These are phyloP conservation scores for Piper betle DNA, from an alignment of 164 flowering plant species.

Conservation along the genomic window DNA sequence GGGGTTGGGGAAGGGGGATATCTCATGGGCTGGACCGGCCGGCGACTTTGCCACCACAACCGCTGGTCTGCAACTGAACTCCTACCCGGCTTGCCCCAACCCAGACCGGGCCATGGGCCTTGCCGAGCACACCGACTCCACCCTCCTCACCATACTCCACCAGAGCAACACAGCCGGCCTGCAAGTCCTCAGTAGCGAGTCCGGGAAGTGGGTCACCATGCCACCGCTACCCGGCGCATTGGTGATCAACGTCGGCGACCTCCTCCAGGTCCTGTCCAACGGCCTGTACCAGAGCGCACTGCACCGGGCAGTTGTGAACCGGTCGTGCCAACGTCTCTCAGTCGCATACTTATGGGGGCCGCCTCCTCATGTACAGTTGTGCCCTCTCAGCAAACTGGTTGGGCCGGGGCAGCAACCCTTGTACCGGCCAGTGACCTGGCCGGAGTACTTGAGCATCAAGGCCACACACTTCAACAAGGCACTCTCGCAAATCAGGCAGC, in stretches of 20 bases:
- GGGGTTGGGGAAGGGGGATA: conserved; percentile 43
- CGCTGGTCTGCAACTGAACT: conserved; percentile 55
- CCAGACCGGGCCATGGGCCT: conserved; percentile 93
- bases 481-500: conserved; percentile 30
- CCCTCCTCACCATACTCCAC: conserved; percentile 73
- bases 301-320: conserved; percentile 54
- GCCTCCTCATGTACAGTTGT: conserved; percentile 24
- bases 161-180: conserved; percentile 66
- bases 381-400: conserved; percentile 37
- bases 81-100: conserved; percentile 89
- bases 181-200: conserved; percentile 41
- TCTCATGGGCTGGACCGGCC: conserved; percentile 46
- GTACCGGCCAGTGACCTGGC: conserved; percentile 60
- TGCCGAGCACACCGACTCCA: conserved; percentile 85
- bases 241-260: conserved; percentile 70
- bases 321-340: conserved; percentile 30
- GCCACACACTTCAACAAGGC: conserved; percentile 69
- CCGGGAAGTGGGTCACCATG: conserved; percentile 55
- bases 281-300: conserved; percentile 38
- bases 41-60: conserved; percentile 22
- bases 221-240: conserved; percentile 53
- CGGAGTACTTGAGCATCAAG: conserved; percentile 59
- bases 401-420: conserved; percentile 33
- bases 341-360: conserved; percentile 53
- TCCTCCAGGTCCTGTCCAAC: conserved; percentile 74